These are phyloP conservation scores for Fraxinus quadrangulata DNA, from an alignment of 257 asterid genomes.

Conservation along the genomic window DNA sequence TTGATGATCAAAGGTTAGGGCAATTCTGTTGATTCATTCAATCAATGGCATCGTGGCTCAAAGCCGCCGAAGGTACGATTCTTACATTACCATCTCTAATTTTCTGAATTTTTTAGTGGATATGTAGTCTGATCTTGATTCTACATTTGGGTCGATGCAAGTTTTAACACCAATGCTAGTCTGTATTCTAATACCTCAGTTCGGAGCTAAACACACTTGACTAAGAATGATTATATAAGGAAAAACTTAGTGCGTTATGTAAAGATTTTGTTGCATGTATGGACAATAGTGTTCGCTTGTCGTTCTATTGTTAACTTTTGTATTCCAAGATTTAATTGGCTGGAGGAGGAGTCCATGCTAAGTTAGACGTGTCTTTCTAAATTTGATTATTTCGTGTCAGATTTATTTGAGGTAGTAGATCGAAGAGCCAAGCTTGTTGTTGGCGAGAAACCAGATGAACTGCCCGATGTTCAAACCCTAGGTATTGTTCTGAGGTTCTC, in stretches of 20 bases:
- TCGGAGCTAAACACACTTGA: constrained; percentile 12
- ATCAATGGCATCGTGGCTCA: constrained; percentile 81
- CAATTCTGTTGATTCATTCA: constrained; percentile 27
- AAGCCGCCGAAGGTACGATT: constrained; percentile 91
- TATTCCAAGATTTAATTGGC: background rate
- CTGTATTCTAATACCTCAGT: constrained; percentile 13
- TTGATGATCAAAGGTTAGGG: constrained; percentile 37
- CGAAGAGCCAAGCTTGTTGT: constrained; percentile 91
- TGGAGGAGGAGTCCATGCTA: background rate
- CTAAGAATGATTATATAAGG: constrained; percentile 1
- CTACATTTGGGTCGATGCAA: constrained; percentile 23
- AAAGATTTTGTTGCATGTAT: background rate
- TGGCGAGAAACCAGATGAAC: constrained; percentile 80
- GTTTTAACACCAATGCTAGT: constrained; percentile 6
- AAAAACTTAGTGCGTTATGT: background rate
- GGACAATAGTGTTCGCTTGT: background rate
- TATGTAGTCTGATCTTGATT: constrained; percentile 27
- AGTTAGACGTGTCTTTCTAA: background rate
- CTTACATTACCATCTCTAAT: background rate
- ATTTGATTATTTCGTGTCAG: constrained; percentile 43
- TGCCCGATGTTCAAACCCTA: constrained; percentile 45
- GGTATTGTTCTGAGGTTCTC: constrained; percentile 45
- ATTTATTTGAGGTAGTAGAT: constrained; percentile 95
- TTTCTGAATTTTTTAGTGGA: background rate
- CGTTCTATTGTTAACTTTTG: background rate